Base-by-base conservation (phyloP, 2,329 filamentous ascomycete species). In the Coniochaeta sp. region DNA sequence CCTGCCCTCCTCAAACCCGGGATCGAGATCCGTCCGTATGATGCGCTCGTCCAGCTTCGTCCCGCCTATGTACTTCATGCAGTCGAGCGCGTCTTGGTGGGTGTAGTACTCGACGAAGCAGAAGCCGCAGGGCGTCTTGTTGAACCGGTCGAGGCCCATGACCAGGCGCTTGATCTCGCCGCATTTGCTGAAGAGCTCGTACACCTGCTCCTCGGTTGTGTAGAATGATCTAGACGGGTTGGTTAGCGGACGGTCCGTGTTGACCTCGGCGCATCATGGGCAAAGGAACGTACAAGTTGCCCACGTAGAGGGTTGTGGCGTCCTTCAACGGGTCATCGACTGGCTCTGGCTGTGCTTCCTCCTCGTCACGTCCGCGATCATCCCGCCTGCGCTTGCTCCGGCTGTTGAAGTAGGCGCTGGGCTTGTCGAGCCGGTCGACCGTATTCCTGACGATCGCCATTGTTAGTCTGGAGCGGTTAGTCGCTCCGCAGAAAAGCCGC, bases 81-180 rank as follows among this genome's bases (percentile, higher is more conserved):
- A 97, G 68, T 99, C 94, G 48, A 99, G 79, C 8, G 94, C 94
- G 69, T 99, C 94, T 66, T 96, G 87, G 69, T 97, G 94, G 27
- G 86, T 96, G 75, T 96, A 97, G 74, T 99, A 99, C 72, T 99
- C 94, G 64, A 99, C 94, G 66, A 99, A 99, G 77, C 94, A 99
- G 78, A 99, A 99, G 35, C 94, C 94, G 71, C 94, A 99, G 1
- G 94, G 94, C 1, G 94, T 99, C 76, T 99, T 99, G 71, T 87
- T 88, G 76, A 94, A 96, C 53, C 94, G 87, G 68, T 99, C 94
- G 50, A 99, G 83, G 48, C 94, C 94, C 94, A 99, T 99, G 58
- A 99, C 83, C 47, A 99, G 82, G 26, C 94, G 89, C 74, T 99
- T 99, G 72, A 99, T 95, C 75, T 97, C 94, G 63, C 94, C 94